Conservation (phyloP, 306 rosid genomes). For the Vigna mungo region DNA sequence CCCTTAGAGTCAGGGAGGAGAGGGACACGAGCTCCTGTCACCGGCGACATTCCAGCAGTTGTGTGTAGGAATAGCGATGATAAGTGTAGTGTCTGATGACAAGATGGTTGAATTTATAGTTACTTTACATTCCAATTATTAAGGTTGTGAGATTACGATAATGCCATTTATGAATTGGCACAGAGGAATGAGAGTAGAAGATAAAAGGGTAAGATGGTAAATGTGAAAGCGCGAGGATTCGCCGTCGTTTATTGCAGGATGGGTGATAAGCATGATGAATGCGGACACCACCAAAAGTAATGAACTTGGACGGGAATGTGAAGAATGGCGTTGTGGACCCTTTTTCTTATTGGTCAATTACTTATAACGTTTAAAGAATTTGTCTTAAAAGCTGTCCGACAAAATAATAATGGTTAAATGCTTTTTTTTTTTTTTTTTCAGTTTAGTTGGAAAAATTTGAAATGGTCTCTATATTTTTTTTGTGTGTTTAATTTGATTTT, state of each 20-base stretch:
- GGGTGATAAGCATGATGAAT: background rate
- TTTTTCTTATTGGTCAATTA: no score
- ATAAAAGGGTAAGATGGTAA: constrained; percentile 32
- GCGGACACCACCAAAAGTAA: background rate
- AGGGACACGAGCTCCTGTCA: constrained; percentile 47
- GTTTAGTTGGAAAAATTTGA: no score
- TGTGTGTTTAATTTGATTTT: no score
- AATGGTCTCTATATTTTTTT: no score
- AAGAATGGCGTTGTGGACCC: no score
- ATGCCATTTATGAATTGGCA: background rate
- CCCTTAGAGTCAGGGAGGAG: constrained; percentile 50
- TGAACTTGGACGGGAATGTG: no score
- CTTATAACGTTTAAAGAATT: no score
- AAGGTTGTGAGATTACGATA: constrained; percentile 43
- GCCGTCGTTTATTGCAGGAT: background rate
- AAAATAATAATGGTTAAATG: no score
- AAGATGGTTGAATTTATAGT: background rate
- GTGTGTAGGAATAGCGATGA: no score
- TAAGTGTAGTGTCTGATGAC: background rate
- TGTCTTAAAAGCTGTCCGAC: no score
- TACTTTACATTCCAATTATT: background rate
- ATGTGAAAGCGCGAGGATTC: background rate
- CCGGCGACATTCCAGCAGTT: constrained; percentile 63
- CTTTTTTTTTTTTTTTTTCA: no score
- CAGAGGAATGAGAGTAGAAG: background rate